Conservation (phyloP, 192 early-diverging fungal genomes). For the Hyaloraphidium curvatum region DNA sequence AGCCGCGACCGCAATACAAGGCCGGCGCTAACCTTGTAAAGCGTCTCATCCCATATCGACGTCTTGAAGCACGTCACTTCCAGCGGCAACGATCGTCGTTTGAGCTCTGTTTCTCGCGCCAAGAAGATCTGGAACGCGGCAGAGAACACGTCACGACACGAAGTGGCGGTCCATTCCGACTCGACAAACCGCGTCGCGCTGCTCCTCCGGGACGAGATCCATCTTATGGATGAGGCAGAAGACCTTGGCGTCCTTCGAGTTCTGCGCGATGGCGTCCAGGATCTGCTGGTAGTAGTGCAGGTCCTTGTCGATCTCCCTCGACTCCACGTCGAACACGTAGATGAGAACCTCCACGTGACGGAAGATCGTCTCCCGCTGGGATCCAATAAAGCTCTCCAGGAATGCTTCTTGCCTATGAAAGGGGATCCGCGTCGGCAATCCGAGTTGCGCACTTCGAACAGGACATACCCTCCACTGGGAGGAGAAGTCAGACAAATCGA, state of each 20-base stretch:
- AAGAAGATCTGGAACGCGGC: conserved; percentile 32
- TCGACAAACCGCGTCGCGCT: conserved; percentile 34
- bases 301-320: conserved; percentile 74
- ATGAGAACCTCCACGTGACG: conserved; percentile 97
- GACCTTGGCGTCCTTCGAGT: conserved; percentile 76
- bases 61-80: conserved; percentile 52
- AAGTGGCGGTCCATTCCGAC: not conserved
- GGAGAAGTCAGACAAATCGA: no score
- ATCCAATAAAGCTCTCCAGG: conserved; percentile 89
- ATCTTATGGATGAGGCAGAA: conserved; percentile 97
- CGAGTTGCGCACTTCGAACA: no score
- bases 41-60: conserved; percentile 81
- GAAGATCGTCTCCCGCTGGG: conserved; percentile 87
- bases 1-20: not conserved
- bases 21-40: conserved; percentile 42
- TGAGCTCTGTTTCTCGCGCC: conserved; percentile 41
- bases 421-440: not conserved
- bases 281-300: conserved; percentile 77
- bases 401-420: conserved; percentile 65
- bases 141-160: not conserved
- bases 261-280: conserved; percentile 55
- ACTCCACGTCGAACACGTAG: conserved; percentile 95
- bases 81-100: conserved; percentile 42
- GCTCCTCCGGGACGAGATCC: conserved; percentile 69
- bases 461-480: no score